Evolutionary conservation across 2,329 filamentous ascomycete genomes (phyloP).

Genomic region (Cladorrhinum sp.): DNA sequence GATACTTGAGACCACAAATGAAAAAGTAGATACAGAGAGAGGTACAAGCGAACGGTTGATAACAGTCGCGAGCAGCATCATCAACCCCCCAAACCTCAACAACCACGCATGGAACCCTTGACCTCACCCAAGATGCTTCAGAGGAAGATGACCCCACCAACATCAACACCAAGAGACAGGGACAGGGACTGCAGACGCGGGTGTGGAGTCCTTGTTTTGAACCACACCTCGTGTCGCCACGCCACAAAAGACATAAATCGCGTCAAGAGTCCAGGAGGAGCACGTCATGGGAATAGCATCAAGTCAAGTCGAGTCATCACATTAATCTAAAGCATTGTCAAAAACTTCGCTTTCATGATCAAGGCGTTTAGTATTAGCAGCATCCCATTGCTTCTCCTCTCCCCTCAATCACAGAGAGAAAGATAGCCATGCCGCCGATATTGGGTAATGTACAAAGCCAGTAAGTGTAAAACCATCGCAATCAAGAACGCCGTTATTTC

Average conservation of each 20-base stretch:
- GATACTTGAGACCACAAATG: no score
- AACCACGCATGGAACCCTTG: not conserved
- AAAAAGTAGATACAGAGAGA: no score
- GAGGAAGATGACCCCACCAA: not conserved
- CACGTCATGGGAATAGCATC: not conserved
- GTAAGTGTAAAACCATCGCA: constrained; percentile 38
- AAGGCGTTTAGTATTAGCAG: constrained; percentile 25
- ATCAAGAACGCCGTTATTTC: constrained; percentile 41
- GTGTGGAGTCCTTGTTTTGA: constrained; percentile 2
- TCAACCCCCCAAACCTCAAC: not conserved
- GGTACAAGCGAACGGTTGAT: no score
- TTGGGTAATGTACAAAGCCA: constrained; percentile 40
- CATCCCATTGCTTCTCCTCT: constrained; percentile 11
- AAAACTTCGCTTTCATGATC: constrained; percentile 16
- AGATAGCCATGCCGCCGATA: constrained; percentile 28
- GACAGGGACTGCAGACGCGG: not conserved
- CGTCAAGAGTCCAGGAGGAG: not conserved
- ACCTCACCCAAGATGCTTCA: not conserved
- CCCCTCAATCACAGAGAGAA: constrained; percentile 5
- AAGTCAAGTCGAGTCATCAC: no score
- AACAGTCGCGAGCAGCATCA: no score
- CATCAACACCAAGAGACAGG: not conserved
- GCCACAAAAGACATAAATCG: not conserved
- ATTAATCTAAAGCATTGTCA: not conserved
- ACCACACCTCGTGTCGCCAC: not conserved